Conservation (phyloP, 441 rosid species). For the Erysimum cheiri region DNA sequence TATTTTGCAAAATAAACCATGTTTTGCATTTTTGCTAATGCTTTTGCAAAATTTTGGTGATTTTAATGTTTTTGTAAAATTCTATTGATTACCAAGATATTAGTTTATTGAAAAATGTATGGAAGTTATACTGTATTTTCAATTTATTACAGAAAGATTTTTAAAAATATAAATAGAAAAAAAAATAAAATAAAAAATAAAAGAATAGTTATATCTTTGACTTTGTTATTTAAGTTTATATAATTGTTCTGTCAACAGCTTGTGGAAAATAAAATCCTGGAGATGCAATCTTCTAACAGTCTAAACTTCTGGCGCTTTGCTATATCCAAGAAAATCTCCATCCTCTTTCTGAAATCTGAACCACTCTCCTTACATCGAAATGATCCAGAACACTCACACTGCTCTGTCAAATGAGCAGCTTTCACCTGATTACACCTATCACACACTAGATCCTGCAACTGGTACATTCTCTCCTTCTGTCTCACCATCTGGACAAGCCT, state of each 20-base stretch:
- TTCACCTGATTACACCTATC: constrained; percentile 88
- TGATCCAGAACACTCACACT: constrained; percentile 84
- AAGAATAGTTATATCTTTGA: no score
- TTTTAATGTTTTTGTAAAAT: no score
- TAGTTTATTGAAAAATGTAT: no score
- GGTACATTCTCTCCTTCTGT: constrained; percentile 82
- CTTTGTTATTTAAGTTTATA: no score
- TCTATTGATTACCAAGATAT: no score
- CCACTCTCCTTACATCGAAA: constrained; percentile 76
- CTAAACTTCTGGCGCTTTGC: constrained; percentile 71
- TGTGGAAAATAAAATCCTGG: constrained; percentile 65
- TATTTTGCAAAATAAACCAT: no score
- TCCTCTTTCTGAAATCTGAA: constrained; percentile 65
- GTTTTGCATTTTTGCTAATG: no score
- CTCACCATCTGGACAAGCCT: constrained; percentile 85
- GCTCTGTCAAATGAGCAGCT: constrained; percentile 86
- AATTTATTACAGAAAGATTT: no score
- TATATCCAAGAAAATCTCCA: constrained; percentile 79
- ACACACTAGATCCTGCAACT: constrained; percentile 89
- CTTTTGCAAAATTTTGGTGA: no score
- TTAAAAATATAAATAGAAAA: no score
- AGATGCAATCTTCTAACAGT: constrained; percentile 68
- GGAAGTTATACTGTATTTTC: no score
- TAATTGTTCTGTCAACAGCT: constrained; percentile 23
- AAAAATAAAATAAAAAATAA: no score